Percentiles rank a stretch among this genome's conserved stretches.
Conservation (phyloP, 2,329 filamentous ascomycete species). For the Cladosporium sp. region DNA sequence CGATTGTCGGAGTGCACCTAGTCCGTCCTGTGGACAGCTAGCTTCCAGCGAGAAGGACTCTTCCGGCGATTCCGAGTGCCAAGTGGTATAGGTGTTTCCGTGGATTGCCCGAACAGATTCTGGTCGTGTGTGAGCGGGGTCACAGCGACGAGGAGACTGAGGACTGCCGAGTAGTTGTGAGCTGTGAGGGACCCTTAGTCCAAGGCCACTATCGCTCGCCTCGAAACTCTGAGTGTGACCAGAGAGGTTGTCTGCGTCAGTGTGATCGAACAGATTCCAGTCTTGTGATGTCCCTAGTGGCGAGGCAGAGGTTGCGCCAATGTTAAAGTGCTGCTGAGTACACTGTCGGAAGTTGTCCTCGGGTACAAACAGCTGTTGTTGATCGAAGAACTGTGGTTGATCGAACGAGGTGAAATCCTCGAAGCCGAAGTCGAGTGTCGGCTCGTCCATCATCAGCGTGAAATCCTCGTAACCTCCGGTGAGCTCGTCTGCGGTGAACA, state of each 20-base stretch:
- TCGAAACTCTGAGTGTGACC: not conserved
- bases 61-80: too few relatives aligned
- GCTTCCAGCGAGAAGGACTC: too few relatives aligned
- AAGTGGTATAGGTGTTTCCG: too few relatives aligned
- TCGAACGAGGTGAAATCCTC: constrained; percentile 15
- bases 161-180: not conserved
- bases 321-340: not conserved
- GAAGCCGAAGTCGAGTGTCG: constrained; percentile 17
- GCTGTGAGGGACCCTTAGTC: not conserved
- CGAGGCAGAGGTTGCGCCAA: not conserved
- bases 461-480: constrained; percentile 21
- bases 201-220: not conserved
- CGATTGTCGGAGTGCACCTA: too few relatives aligned
- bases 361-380: not conserved
- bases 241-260: not conserved
- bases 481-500: constrained; percentile 1
- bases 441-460: constrained; percentile 21
- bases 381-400: not conserved
- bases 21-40: too few relatives aligned
- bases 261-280: not conserved
- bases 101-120: not conserved
- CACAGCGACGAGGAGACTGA: constrained; percentile 1
- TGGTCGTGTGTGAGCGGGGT: not conserved
- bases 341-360: constrained; percentile 1
- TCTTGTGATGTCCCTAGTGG: not conserved